Conservation (phyloP, 805 yeast species). For the Maudiozyma barnettii region DNA sequence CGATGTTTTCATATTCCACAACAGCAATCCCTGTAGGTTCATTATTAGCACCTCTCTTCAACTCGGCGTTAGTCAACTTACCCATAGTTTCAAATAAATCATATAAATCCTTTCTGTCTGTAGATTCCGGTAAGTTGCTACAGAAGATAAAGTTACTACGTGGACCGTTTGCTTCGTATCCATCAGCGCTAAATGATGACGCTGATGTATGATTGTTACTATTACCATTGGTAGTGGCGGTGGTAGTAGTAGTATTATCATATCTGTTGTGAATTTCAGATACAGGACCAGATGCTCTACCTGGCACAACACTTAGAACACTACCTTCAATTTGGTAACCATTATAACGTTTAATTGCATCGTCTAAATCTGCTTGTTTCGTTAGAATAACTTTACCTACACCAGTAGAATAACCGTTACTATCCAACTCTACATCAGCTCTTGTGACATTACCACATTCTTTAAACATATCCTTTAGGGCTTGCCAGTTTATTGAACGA, state of each 20-base stretch:
- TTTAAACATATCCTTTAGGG: constrained; percentile 74
- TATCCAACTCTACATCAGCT: constrained; percentile 65
- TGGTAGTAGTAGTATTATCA: background rate
- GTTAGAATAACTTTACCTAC: constrained; percentile 72
- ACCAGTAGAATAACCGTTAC: constrained; percentile 65
- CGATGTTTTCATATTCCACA: constrained; percentile 58
- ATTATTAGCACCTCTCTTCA: constrained; percentile 52
- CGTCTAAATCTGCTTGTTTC: constrained; percentile 52
- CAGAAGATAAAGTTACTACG: constrained; percentile 57
- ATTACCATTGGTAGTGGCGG: background rate
- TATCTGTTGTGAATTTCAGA: background rate
- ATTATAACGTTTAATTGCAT: constrained; percentile 62
- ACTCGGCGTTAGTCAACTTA: constrained; percentile 62
- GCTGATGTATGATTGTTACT: background rate
- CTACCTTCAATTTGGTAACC: constrained; percentile 41
- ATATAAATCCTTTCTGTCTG: constrained; percentile 73
- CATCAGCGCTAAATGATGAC: constrained; percentile 49
- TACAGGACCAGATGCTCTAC: background rate
- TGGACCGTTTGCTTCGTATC: constrained; percentile 52
- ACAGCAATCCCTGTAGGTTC: constrained; percentile 80
- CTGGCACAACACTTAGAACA: constrained; percentile 8
- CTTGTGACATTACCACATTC: constrained; percentile 68
- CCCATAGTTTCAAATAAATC: constrained; percentile 85
- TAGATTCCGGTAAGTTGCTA: constrained; percentile 77
- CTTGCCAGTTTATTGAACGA: constrained; percentile 73